Evolutionary conservation across 2,329 filamentous ascomycete genomes (phyloP).

Genomic region (Cladosporium sp.): DNA sequence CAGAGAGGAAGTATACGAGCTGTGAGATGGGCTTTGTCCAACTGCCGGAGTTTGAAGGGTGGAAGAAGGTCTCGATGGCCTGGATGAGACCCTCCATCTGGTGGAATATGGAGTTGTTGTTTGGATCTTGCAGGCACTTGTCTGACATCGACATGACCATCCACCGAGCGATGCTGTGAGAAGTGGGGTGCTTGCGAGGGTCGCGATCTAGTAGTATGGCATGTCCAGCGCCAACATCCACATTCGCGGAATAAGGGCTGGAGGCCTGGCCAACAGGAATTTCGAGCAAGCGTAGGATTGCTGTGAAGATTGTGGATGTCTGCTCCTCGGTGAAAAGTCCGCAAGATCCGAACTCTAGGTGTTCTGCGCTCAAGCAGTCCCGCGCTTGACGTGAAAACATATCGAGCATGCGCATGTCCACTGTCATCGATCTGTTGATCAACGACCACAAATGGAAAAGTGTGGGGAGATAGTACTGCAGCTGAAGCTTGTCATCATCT

Average conservation of each 20-base stretch:
- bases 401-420: conserved; percentile 85
- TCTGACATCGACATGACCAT: conserved; percentile 92
- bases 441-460: conserved; percentile 97
- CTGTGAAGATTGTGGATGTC: conserved; percentile 87
- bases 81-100: conserved; percentile 89
- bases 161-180: conserved; percentile 89
- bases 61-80: conserved; percentile 97
- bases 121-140: conserved; percentile 67
- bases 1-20: conserved; percentile 84
- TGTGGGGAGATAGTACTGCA: conserved; percentile 84
- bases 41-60: conserved; percentile 88
- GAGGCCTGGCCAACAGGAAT: conserved; percentile 96
- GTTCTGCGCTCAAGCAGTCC: conserved; percentile 70
- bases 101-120: conserved; percentile 65
- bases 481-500: conserved; percentile 70
- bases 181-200: conserved; percentile 84
- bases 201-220: conserved; percentile 88
- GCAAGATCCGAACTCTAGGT: conserved; percentile 78
- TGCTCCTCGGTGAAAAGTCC: conserved; percentile 92
- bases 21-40: conserved; percentile 92
- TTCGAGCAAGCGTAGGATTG: conserved; percentile 81
- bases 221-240: conserved; percentile 79
- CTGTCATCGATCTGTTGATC: conserved; percentile 80
- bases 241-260: conserved; percentile 75
- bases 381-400: conserved; percentile 81